A percentile compares a stretch with the other conserved stretches of the same genome.
Conservation (phyloP, 768 basidiomycete genomes). For the Leucocoprinus leucothites region DNA sequence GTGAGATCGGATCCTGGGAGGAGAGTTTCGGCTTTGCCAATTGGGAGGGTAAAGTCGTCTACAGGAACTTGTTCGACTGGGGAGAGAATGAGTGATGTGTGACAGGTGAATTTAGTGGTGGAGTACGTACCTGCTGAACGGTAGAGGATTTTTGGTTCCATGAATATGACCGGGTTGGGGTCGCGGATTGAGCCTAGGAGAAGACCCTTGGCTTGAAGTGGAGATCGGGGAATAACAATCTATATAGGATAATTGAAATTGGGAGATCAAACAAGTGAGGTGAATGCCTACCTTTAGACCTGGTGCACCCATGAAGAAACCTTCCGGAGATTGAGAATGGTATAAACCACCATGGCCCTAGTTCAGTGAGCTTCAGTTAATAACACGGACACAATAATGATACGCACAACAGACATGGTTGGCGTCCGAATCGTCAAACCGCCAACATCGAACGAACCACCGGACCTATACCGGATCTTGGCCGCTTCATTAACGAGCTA, state of each 20-base stretch:
- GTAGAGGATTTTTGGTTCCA: constrained; percentile 94
- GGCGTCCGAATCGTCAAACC: constrained; percentile 81
- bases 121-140: constrained; percentile 69
- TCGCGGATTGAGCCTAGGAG: constrained; percentile 85
- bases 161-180: constrained; percentile 91
- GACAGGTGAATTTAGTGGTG: neutral
- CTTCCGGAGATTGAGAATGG: constrained; percentile 94
- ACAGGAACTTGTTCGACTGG: constrained; percentile 89
- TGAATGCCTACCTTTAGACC: constrained; percentile 68
- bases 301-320: constrained; percentile 88
- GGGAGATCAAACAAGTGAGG: neutral
- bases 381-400: constrained; percentile 17
- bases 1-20: constrained; percentile 81
- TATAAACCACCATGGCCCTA: constrained; percentile 86
- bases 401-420: constrained; percentile 79
- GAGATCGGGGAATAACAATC: constrained; percentile 92
- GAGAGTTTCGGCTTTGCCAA: constrained; percentile 78
- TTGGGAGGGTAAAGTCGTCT: constrained; percentile 82
- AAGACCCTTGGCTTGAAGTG: constrained; percentile 93
- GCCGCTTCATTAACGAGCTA: constrained; percentile 95
- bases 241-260: constrained; percentile 22
- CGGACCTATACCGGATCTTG: constrained; percentile 88
- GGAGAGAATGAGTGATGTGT: neutral
- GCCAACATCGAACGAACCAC: constrained; percentile 80
- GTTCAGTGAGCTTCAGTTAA: neutral